Evolutionary conservation across 345 rosid species (phyloP).

Genomic region (Boechera stricta): DNA sequence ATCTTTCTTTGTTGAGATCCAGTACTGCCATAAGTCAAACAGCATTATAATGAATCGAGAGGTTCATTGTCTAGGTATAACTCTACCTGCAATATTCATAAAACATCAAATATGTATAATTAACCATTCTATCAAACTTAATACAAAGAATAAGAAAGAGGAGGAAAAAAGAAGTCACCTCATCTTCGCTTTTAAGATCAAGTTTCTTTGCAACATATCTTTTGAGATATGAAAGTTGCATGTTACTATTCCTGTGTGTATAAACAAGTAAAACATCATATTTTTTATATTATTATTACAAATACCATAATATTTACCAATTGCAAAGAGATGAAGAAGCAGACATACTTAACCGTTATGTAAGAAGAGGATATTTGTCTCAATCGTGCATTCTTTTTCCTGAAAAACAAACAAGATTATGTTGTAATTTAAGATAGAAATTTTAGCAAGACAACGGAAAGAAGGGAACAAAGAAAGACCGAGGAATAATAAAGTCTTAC

Average conservation of each 20-base stretch:
- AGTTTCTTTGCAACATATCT: not conserved
- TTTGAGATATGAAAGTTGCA: not conserved
- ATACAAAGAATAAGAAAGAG: not conserved
- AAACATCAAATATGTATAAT: not conserved
- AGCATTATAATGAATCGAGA: not conserved
- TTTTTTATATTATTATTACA: not conserved
- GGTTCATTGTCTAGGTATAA: not conserved
- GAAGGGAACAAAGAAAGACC: not conserved
- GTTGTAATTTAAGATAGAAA: not conserved
- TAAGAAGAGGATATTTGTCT: not conserved
- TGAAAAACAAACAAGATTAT: not conserved
- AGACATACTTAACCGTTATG: not conserved
- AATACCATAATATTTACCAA: not conserved
- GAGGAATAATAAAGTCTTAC: not conserved
- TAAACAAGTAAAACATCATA: not conserved
- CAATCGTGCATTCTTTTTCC: not conserved
- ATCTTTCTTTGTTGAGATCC: not conserved
- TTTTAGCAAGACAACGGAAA: not conserved
- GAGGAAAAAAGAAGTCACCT: not conserved
- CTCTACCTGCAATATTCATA: not conserved
- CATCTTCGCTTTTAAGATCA: not conserved
- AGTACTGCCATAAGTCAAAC: not conserved
- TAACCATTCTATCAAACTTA: not conserved
- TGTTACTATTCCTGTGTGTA: not conserved
- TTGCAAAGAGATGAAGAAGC: not conserved